phyloP scores from a whole-genome alignment of 192 early-diverging fungal species.

The Gonapodya sp. region DNA sequence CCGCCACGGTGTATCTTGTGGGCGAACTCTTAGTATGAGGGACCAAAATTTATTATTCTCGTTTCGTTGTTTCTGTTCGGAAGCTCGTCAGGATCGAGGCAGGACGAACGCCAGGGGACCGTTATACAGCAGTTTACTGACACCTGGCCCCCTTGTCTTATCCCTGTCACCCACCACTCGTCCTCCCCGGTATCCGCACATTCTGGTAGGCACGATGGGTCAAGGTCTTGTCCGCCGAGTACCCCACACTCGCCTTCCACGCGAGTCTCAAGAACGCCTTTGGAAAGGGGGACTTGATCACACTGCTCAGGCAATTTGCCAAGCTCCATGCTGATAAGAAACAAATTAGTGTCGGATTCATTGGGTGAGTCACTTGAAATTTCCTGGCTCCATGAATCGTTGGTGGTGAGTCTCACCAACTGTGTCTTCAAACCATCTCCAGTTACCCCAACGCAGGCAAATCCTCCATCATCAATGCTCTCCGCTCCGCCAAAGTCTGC shows the following conservation, averaged over 20 bases:
- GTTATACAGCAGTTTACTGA: not conserved
- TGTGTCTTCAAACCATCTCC: not conserved
- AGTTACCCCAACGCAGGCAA: constrained; percentile 11
- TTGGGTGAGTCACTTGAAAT: constrained; percentile 49
- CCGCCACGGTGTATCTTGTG: constrained; percentile 13
- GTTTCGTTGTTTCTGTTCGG: not conserved
- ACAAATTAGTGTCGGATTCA: constrained; percentile 96
- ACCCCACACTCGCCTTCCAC: constrained; percentile 97
- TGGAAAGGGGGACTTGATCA: constrained; percentile 94
- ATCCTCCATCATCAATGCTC: constrained; percentile 96
- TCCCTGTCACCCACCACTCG: not conserved
- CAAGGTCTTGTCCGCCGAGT: constrained; percentile 73
- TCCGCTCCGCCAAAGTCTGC: constrained; percentile 93
- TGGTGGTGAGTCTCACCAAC: not conserved
- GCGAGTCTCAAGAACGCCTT: constrained; percentile 98
- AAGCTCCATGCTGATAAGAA: constrained; percentile 92
- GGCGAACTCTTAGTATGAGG: constrained; percentile 28
- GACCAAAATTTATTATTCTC: constrained; percentile 23
- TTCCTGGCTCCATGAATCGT: constrained; percentile 67
- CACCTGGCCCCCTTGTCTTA: not conserved
- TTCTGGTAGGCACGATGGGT: constrained; percentile 80
- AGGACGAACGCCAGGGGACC: too few relatives aligned
- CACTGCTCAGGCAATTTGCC: constrained; percentile 95
- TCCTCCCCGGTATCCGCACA: not conserved
- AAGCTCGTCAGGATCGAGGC: too few relatives aligned